phyloP scores from a whole-genome alignment of 2,329 filamentous ascomycete genomes.

The Xylariaceae sp. region DNA sequence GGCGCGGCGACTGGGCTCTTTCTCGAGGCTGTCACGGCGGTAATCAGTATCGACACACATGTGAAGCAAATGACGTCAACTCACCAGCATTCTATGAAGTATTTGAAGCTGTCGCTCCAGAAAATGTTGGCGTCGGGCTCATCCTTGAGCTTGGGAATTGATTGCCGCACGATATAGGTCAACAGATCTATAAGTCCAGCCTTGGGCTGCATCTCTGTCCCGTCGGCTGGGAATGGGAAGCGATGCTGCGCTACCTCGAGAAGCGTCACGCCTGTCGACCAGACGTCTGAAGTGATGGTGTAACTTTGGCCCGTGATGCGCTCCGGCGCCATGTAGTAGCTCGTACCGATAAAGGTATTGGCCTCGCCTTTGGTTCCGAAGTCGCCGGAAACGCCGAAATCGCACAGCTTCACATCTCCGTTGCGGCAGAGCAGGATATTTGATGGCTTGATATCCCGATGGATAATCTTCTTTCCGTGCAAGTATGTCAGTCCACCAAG shows the following conservation, averaged over 20 bases:
- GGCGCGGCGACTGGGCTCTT: conserved; percentile 77
- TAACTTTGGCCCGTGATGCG: conserved; percentile 96
- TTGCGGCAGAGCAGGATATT: conserved; percentile 91
- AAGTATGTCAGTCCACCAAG: conserved; percentile 91
- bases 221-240: conserved; percentile 96
- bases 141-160: conserved; percentile 91
- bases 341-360: conserved; percentile 97
- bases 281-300: conserved; percentile 97
- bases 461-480: conserved; percentile 92
- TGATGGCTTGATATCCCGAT: conserved; percentile 96
- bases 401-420: conserved; percentile 93
- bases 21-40: conserved; percentile 65
- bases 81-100: conserved; percentile 98
- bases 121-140: conserved; percentile 82
- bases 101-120: conserved; percentile 98
- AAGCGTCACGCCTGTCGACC: conserved; percentile 92
- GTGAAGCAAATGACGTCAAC: conserved; percentile 28
- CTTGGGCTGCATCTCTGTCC: conserved; percentile 87
- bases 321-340: conserved; percentile 98
- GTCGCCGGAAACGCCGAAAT: conserved; percentile 95
- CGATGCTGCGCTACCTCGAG: conserved; percentile 99
- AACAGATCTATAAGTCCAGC: conserved; percentile 90
- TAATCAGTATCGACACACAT: conserved; percentile 3
- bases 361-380: conserved; percentile 98
- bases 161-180: conserved; percentile 94